Percentiles rank a stretch among this genome's conserved stretches.
Evolutionary conservation across 345 rosid species (phyloP).

Genomic region (Cardamine resedifolia): DNA sequence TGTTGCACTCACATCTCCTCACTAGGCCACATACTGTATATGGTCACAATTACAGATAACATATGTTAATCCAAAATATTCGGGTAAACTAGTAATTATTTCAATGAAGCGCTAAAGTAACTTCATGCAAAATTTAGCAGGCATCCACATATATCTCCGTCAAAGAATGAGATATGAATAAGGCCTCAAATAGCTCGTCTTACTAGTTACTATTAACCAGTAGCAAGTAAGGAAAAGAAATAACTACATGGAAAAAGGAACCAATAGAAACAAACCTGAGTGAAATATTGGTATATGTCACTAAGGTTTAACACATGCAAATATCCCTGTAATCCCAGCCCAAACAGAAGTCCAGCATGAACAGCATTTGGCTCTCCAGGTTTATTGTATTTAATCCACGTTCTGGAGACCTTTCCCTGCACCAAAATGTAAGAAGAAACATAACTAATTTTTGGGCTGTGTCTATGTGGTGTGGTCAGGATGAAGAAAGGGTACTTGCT

Average conservation of each 20-base stretch:
- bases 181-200: conserved; percentile 3
- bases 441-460: conserved; percentile 11
- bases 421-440: conserved; percentile 28
- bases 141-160: not conserved
- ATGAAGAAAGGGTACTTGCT: conserved; percentile 4
- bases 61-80: not conserved
- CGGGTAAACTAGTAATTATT: not conserved
- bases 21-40: conserved; percentile 4
- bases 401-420: conserved; percentile 96
- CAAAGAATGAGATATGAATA: not conserved
- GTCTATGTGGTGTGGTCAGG: not conserved
- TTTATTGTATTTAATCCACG: conserved; percentile 92
- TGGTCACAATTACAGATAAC: conserved; percentile 7
- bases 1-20: conserved; percentile 20
- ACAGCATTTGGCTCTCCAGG: conserved; percentile 79
- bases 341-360: conserved; percentile 96
- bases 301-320: conserved; percentile 68
- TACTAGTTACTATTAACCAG: conserved; percentile 13
- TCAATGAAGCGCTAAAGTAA: conserved; percentile 13
- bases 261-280: conserved; percentile 56
- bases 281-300: conserved; percentile 82
- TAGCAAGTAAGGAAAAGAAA: conserved; percentile 2
- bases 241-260: conserved; percentile 11
- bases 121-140: conserved; percentile 22
- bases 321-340: conserved; percentile 93